A percentile compares a stretch with the other conserved stretches of the same genome.
Conservation (phyloP, 768 basidiomycete genomes). For the Austroboletus festivus region DNA sequence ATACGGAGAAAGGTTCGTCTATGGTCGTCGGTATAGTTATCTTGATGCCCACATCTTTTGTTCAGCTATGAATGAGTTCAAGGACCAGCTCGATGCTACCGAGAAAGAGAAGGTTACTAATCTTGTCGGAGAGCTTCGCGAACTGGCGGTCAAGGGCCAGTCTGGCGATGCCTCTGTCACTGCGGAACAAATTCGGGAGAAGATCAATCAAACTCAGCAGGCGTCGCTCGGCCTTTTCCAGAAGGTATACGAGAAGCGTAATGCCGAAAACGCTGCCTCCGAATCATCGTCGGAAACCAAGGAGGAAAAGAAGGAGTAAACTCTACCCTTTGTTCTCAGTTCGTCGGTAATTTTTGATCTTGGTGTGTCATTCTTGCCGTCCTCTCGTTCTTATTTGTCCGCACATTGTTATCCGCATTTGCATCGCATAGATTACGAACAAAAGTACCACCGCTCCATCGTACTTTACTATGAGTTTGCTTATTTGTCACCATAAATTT, state of each 20-base stretch:
- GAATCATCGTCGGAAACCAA: constrained; percentile 42
- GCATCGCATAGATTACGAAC: constrained; percentile 26
- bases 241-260: constrained; percentile 94
- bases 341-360: constrained; percentile 7
- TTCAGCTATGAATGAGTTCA: constrained; percentile 92
- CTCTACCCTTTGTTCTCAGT: not conserved
- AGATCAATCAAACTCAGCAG: constrained; percentile 91
- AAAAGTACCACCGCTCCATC: constrained; percentile 29
- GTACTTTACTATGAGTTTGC: constrained; percentile 19
- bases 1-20: constrained; percentile 87
- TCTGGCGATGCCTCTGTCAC: constrained; percentile 77
- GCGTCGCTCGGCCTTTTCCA: constrained; percentile 97
- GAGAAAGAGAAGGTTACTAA: constrained; percentile 95
- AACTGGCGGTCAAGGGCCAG: constrained; percentile 87
- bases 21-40: not conserved
- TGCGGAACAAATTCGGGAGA: constrained; percentile 85
- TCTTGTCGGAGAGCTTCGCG: constrained; percentile 83
- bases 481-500: constrained; percentile 14
- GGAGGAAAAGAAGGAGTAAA: constrained; percentile 85
- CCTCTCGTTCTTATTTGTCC: constrained; percentile 24
- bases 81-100: constrained; percentile 87
- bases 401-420: constrained; percentile 2
- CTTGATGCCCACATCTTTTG: constrained; percentile 3
- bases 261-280: constrained; percentile 60
- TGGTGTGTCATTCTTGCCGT: constrained; percentile 15